A percentile compares a stretch with the other conserved stretches of the same genome.
phyloP scores from a whole-genome alignment of 805 yeast genomes.

The Myxozyma monticola region DNA sequence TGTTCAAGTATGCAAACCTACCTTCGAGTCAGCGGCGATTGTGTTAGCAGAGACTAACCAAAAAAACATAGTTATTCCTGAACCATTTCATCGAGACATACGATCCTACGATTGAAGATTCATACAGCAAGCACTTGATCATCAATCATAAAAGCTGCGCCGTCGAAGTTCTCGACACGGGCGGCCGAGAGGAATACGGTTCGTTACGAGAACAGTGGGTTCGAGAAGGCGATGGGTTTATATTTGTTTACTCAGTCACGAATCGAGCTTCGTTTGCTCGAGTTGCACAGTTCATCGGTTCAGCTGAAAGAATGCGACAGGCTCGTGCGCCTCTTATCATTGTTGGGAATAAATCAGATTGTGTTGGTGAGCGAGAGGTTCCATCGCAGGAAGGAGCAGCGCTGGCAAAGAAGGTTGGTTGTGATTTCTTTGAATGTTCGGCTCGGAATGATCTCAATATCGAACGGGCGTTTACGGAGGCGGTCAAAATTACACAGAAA shows the following conservation, averaged over 20 bases:
- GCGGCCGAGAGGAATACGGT: conserved; percentile 92
- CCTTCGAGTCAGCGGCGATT: too few species aligned
- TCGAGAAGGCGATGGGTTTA: conserved; percentile 85
- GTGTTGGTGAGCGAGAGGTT: conserved; percentile 70
- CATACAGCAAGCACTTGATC: conserved; percentile 84
- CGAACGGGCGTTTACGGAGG: conserved; percentile 85
- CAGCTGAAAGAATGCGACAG: conserved; percentile 81
- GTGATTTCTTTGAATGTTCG: conserved; percentile 85
- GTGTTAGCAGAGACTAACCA: too few species aligned
- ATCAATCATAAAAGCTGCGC: conserved; percentile 86
- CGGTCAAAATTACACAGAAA: conserved; percentile 45
- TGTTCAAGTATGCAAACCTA: conserved; percentile 28
- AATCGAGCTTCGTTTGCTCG: conserved; percentile 76
- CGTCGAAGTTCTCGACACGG: conserved; percentile 86
- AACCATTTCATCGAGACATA: conserved; percentile 64
- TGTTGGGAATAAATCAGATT: conserved; percentile 89
- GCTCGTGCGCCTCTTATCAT: conserved; percentile 79
- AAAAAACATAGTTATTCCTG: conserved; percentile 28
- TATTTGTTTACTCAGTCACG: conserved; percentile 82
- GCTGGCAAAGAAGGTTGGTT: conserved; percentile 83
- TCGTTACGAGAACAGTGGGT: conserved; percentile 79
- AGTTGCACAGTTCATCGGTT: conserved; percentile 74
- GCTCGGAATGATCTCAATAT: conserved; percentile 90
- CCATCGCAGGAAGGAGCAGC: conserved; percentile 48
- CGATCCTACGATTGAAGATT: conserved; percentile 97